Evolutionary conservation across 2,329 filamentous ascomycete species (phyloP).

Genomic region (Arthroderma sp.): DNA sequence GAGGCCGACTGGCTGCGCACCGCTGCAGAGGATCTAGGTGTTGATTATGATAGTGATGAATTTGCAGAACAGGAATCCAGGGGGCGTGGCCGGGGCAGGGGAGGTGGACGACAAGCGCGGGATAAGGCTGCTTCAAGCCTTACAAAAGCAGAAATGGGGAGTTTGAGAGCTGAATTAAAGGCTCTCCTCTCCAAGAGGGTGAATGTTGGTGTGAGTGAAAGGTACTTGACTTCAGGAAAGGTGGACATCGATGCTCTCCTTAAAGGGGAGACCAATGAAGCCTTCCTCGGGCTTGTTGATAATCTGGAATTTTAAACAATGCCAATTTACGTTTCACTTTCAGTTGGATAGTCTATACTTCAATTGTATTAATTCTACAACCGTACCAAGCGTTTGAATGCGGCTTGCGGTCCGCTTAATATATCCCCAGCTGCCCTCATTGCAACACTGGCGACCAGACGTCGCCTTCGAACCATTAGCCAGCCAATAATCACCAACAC

Average conservation of each 20-base stretch:
- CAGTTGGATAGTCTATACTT: too few species aligned
- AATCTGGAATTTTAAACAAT: conserved; percentile 26
- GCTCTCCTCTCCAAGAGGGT: conserved; percentile 58
- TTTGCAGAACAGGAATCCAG: conserved; percentile 48
- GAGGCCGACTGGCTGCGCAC: conserved; percentile 74
- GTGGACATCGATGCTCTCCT: conserved; percentile 68
- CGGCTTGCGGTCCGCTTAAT: background rate
- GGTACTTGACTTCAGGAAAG: conserved; percentile 69
- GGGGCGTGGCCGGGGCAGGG: conserved; percentile 55
- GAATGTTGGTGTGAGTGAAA: conserved; percentile 77
- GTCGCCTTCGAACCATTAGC: too few species aligned
- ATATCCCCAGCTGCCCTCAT: background rate
- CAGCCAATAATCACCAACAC: background rate
- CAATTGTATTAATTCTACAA: too few species aligned
- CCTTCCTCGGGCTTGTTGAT: conserved; percentile 49
- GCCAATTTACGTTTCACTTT: background rate
- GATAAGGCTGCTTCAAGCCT: conserved; percentile 55
- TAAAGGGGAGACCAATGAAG: conserved; percentile 48
- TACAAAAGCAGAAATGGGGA: conserved; percentile 60
- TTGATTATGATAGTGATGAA: conserved; percentile 85
- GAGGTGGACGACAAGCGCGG: conserved; percentile 59
- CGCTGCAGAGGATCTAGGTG: conserved; percentile 82
- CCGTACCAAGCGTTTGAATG: background rate
- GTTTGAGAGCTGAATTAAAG: conserved; percentile 58
- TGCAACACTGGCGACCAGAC: background rate